Base-by-base conservation (phyloP, 2,329 filamentous ascomycete genomes). In the Aspergillus persii region DNA sequence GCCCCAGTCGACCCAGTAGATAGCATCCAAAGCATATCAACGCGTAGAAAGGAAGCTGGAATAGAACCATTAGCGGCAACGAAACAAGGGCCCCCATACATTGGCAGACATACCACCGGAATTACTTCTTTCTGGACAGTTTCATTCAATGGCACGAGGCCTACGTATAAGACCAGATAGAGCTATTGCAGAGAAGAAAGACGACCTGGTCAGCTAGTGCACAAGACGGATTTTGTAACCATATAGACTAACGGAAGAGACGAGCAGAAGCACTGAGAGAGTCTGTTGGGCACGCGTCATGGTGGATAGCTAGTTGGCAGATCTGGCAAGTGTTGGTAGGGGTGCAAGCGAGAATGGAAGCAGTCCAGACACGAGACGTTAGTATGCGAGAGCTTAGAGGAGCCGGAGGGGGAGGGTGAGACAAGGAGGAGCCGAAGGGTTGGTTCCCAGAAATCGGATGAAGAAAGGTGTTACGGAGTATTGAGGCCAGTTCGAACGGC, bases 271-370 rank as follows among this genome's bases (percentile, higher is more conserved):
- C 71, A 96, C 84, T 62, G 92, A 96, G 74, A 97, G 88, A 65
- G 91, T 94, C 79, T 98, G 93, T 76, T 91, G 89, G 26, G 95
- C 95, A 79, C 93, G 92, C 67, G 95, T 96, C 95, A 98, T 98
- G 39, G 56, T 54, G 27, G 31, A 29, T 39, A 39, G 51, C 30
- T 31, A 29, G 18, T 30, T 18, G 49, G 49, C 18, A 27, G 18
- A 9, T 23, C 18, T 36, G 7, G 33, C 11, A 30, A 44, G 8
- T 53, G 11, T 18, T 23, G 8, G 11, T 9, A 12, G 39, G 18
- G 26, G 18, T 7, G 36, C 12, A 53, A 15, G 26, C 4, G 15
- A 53, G 11, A 29, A 46, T 53, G 30, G 6, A 18, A 41, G 15
- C 36, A 41, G 12, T 6, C 15, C 7, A 7, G 15, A 41, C n/a